Evolutionary conservation across 768 basidiomycete genomes (phyloP).

Genomic region (Amanita phalloides): DNA sequence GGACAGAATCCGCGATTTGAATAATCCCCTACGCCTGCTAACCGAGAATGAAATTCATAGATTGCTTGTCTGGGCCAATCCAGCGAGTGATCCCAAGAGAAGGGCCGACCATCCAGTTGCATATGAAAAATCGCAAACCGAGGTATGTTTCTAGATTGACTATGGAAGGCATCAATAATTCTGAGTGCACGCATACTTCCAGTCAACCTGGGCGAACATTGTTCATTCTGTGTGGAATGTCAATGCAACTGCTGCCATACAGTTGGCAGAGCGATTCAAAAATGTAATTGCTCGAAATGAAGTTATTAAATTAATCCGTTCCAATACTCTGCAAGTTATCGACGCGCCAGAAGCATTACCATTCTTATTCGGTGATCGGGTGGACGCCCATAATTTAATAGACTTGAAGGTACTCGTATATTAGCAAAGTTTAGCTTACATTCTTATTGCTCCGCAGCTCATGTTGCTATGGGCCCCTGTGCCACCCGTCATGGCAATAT

Average conservation of each 20-base stretch:
- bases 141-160: slow-evolving; percentile 29
- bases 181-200: background rate
- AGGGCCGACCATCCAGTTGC: slow-evolving; percentile 49
- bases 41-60: slow-evolving; percentile 88
- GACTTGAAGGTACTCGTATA: slow-evolving; percentile 57
- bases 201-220: slow-evolving; percentile 59
- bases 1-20: slow-evolving; percentile 51
- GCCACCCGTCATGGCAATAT: slow-evolving; percentile 70
- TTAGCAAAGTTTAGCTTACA: background rate
- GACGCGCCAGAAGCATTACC: slow-evolving; percentile 73
- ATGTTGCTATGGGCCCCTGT: slow-evolving; percentile 85
- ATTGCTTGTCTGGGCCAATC: slow-evolving; percentile 85
- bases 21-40: slow-evolving; percentile 69
- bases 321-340: slow-evolving; percentile 57
- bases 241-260: slow-evolving; percentile 73
- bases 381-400: slow-evolving; percentile 44
- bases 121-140: slow-evolving; percentile 43
- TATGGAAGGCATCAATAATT: background rate
- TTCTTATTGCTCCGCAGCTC: slow-evolving; percentile 36
- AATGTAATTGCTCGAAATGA: slow-evolving; percentile 53
- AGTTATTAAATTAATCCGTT: slow-evolving; percentile 63
- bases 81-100: slow-evolving; percentile 63
- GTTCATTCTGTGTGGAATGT: slow-evolving; percentile 73
- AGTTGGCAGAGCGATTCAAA: slow-evolving; percentile 87
- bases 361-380: slow-evolving; percentile 65